Percentiles rank a stretch among this genome's conserved stretches.
phyloP scores from a whole-genome alignment of 345 rosid genomes.

The Sonneratia caseolaris region DNA sequence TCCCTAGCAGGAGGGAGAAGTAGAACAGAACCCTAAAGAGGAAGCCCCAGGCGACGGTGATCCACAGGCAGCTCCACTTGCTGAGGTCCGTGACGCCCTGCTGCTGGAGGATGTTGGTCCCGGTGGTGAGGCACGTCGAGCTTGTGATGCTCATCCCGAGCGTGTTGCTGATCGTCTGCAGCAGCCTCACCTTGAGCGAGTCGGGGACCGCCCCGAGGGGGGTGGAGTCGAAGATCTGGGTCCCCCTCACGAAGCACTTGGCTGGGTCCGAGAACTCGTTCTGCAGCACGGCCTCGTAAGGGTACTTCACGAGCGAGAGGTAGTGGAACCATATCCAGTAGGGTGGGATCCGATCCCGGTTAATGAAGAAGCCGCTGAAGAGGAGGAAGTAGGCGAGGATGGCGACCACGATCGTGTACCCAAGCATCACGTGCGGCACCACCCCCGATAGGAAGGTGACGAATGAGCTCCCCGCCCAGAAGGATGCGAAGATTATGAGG shows the following conservation, averaged over 20 bases:
- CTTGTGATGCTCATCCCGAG: slow-evolving; percentile 55
- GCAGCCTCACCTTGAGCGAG: slow-evolving; percentile 36
- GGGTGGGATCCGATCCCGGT: slow-evolving; percentile 63
- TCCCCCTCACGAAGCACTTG: slow-evolving; percentile 68
- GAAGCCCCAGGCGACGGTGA: slow-evolving; percentile 89
- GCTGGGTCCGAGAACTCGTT: slow-evolving; percentile 62
- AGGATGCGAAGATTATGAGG: slow-evolving; percentile 61
- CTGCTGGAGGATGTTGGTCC: slow-evolving; percentile 49
- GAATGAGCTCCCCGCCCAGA: slow-evolving; percentile 93
- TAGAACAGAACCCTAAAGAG: slow-evolving; percentile 75
- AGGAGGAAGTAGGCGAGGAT: slow-evolving; percentile 84
- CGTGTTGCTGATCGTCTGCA: slow-evolving; percentile 37
- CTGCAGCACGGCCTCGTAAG: slow-evolving; percentile 72
- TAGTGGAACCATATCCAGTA: slow-evolving; percentile 99
- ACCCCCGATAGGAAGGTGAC: slow-evolving; percentile 87
- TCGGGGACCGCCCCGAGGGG: slow-evolving; percentile 53
- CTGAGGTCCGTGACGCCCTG: slow-evolving; percentile 63
- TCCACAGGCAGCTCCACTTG: slow-evolving; percentile 71
- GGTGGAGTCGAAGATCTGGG: slow-evolving; percentile 77
- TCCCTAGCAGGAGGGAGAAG: slow-evolving; percentile 64
- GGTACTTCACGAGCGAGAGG: slow-evolving; percentile 81
- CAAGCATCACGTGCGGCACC: slow-evolving; percentile 90
- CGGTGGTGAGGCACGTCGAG: slow-evolving; percentile 75
- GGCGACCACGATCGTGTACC: slow-evolving; percentile 85
- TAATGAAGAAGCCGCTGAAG: slow-evolving; percentile 92